A percentile compares a stretch with the other conserved stretches of the same genome.
Conservation (phyloP, 805 yeast species). For the Hermanozyma aechmeae region DNA sequence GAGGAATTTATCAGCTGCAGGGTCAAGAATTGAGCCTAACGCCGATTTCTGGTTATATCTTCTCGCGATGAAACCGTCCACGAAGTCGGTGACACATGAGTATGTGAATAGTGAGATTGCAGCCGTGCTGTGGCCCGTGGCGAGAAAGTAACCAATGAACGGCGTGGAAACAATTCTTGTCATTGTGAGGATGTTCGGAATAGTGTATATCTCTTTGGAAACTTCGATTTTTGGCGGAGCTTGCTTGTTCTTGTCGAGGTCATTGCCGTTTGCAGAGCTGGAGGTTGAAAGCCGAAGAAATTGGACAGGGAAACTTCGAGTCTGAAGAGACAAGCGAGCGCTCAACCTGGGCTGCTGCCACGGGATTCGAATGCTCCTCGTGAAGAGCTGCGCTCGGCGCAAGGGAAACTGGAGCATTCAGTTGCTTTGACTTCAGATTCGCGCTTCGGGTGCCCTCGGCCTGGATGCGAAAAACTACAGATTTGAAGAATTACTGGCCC, state of each 20-base stretch:
- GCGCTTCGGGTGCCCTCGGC: no score
- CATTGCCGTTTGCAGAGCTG: no score
- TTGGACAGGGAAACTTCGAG: no score
- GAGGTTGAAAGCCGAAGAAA: no score
- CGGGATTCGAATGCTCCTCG: no score
- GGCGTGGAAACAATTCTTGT: slow-evolving; percentile 82
- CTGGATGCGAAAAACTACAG: no score
- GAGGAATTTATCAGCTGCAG: slow-evolving; percentile 86
- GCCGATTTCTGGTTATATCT: slow-evolving; percentile 66
- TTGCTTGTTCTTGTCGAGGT: not conserved
- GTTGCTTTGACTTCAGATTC: no score
- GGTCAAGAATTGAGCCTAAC: slow-evolving; percentile 87
- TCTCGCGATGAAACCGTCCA: slow-evolving; percentile 91
- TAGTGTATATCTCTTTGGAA: slow-evolving; percentile 27
- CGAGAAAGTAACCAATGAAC: slow-evolving; percentile 67
- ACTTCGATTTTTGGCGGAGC: not conserved
- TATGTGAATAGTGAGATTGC: slow-evolving; percentile 73
- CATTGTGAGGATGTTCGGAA: slow-evolving; percentile 81
- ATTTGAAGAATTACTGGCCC: no score
- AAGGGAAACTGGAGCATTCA: no score
- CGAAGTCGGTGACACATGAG: slow-evolving; percentile 82
- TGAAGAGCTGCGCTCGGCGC: no score
- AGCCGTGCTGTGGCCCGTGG: slow-evolving; percentile 48
- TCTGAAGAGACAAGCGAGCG: no score
- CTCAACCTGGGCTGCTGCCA: no score